Evolutionary conservation across 2,329 filamentous ascomycete species (phyloP).

Genomic region (Neopestalotiopsis sp.): DNA sequence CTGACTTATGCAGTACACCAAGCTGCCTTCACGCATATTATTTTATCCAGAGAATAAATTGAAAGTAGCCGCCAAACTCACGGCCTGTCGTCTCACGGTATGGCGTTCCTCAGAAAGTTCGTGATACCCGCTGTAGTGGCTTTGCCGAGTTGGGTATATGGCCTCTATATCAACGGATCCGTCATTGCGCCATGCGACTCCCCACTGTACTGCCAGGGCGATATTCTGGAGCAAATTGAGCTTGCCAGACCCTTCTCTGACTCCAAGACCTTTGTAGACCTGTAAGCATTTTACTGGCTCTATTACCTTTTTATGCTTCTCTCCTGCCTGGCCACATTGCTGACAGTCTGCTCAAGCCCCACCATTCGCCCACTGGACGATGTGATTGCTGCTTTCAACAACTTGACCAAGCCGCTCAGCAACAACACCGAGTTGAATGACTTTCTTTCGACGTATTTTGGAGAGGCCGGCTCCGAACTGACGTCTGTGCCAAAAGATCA

Average conservation of each 20-base stretch:
- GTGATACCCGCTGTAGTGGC: neutral
- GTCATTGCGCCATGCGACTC: slow-evolving; percentile 70
- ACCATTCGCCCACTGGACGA: slow-evolving; percentile 63
- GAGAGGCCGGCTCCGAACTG: slow-evolving; percentile 66
- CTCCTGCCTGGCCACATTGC: too few species aligned
- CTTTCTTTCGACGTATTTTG: slow-evolving; percentile 69
- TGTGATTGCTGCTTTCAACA: slow-evolving; percentile 64
- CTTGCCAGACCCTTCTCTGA: slow-evolving; percentile 67
- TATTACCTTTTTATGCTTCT: neutral
- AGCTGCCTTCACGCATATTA: neutral
- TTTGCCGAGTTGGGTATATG: slow-evolving; percentile 33
- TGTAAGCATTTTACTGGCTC: slow-evolving; percentile 47
- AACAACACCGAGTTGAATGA: slow-evolving; percentile 67
- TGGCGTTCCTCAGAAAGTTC: neutral
- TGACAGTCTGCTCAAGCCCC: slow-evolving; percentile 48
- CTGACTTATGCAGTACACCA: neutral
- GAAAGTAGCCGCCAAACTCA: neutral
- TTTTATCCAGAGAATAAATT: neutral
- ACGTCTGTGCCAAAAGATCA: slow-evolving; percentile 54
- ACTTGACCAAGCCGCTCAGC: slow-evolving; percentile 62
- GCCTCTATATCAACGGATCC: slow-evolving; percentile 64
- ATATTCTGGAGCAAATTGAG: slow-evolving; percentile 66
- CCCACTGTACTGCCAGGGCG: slow-evolving; percentile 70
- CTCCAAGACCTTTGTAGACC: slow-evolving; percentile 75
- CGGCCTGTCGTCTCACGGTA: neutral